These are phyloP conservation scores for Bondarzewia mesenterica DNA, from an alignment of 1,284 basidiomycete species.

Conservation along the genomic window DNA sequence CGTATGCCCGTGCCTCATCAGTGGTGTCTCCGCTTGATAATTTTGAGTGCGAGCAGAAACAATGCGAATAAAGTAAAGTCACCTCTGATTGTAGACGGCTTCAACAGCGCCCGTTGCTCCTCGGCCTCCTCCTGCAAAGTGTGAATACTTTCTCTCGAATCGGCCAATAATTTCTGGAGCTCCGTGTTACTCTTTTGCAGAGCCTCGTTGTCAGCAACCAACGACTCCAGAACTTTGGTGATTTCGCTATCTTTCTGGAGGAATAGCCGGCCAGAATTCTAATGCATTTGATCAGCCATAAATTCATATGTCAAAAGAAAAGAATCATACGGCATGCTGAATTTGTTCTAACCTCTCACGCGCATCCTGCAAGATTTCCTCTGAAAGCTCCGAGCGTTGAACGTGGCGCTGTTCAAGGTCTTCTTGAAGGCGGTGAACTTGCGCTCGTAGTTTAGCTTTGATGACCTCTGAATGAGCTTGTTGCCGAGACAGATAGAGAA, in stretches of 20 bases:
- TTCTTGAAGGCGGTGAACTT: conserved; percentile 56
- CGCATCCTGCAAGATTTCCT: conserved; percentile 66
- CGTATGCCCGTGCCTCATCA: neutral
- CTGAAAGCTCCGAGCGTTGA: conserved; percentile 65
- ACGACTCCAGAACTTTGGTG: conserved; percentile 64
- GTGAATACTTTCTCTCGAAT: conserved; percentile 72
- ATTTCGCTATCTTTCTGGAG: conserved; percentile 49
- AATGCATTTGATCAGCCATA: neutral
- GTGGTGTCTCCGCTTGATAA: neutral
- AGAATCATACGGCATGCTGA: conserved; percentile 43
- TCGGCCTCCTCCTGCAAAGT: conserved; percentile 66
- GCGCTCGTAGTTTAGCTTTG: conserved; percentile 65
- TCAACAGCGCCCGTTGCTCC: conserved; percentile 45
- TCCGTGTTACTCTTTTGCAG: conserved; percentile 78
- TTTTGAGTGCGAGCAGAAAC: neutral
- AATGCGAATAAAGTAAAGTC: neutral
- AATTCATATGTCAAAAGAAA: neutral
- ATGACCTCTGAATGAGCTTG: neutral
- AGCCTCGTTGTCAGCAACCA: conserved; percentile 78
- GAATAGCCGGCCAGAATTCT: conserved; percentile 25
- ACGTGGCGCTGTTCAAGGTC: conserved; percentile 58
- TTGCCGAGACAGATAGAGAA: neutral
- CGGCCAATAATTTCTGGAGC: conserved; percentile 61
- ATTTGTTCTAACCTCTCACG: conserved; percentile 58
- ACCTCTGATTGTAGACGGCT: conserved; percentile 3